phyloP scores from a whole-genome alignment of 176 grass and related monocot species.

The Bolboschoenus planiculmis region DNA sequence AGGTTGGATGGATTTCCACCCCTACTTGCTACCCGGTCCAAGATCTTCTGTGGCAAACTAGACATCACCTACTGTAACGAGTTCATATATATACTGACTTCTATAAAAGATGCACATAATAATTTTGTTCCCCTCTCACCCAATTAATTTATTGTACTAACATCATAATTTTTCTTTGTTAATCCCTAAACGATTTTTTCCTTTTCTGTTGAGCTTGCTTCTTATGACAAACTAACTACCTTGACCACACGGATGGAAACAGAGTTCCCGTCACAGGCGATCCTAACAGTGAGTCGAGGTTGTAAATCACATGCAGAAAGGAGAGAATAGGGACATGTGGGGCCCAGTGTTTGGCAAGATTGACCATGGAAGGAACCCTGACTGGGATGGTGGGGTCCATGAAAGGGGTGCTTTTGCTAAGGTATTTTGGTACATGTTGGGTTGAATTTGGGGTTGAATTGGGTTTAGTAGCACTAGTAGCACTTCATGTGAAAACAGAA shows the following conservation, averaged over 20 bases:
- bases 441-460: conserved; percentile 12
- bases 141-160: too few species aligned
- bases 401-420: neutral
- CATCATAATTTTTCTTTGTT: neutral
- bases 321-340: conserved; percentile 40
- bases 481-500: conserved; percentile 19
- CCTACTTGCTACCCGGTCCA: neutral
- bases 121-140: too few species aligned
- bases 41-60: neutral
- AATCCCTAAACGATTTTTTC: too few species aligned
- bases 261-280: neutral
- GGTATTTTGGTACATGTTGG: conserved; percentile 20
- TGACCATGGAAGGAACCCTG: conserved; percentile 27
- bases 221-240: neutral
- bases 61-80: neutral
- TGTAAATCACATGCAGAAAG: conserved; percentile 47
- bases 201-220: neutral
- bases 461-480: conserved; percentile 4
- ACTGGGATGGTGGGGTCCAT: neutral
- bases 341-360: conserved; percentile 44
- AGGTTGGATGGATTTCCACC: neutral
- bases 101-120: neutral
- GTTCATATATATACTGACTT: neutral
- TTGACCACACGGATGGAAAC: neutral
- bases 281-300: neutral